Conservation (phyloP, 2,329 filamentous ascomycete species). For the Colletotrichum godetiae region DNA sequence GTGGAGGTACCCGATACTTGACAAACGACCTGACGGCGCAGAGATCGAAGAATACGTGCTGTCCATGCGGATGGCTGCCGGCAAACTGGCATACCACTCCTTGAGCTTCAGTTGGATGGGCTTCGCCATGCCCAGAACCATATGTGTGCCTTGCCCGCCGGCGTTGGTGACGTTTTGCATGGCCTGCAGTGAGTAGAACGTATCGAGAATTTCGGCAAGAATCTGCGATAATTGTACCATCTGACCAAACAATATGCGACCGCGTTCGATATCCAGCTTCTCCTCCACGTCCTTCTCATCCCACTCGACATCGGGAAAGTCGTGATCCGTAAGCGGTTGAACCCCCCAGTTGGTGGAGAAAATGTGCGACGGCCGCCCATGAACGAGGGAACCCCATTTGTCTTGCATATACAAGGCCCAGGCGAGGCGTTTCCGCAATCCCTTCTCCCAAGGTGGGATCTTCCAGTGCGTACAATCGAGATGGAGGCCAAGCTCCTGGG, state of each 20-base stretch:
- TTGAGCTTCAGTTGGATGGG: constrained; percentile 86
- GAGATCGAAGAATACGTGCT: constrained; percentile 56
- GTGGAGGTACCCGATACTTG: constrained; percentile 82
- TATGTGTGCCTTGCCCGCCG: constrained; percentile 75
- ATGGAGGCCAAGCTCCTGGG: constrained; percentile 88
- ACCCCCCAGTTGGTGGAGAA: constrained; percentile 82
- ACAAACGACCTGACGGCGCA: constrained; percentile 58
- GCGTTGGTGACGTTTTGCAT: constrained; percentile 75
- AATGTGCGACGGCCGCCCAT: constrained; percentile 85
- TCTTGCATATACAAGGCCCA: constrained; percentile 97
- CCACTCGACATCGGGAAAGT: constrained; percentile 80
- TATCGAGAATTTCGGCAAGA: constrained; percentile 83
- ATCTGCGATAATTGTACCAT: constrained; percentile 82
- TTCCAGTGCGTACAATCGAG: constrained; percentile 89
- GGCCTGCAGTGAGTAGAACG: constrained; percentile 84
- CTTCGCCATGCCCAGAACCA: constrained; percentile 81
- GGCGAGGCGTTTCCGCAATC: constrained; percentile 84
- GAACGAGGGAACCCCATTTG: constrained; percentile 87
- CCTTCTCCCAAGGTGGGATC: constrained; percentile 88
- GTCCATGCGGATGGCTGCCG: constrained; percentile 74
- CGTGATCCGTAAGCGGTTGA: constrained; percentile 68
- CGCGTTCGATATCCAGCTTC: constrained; percentile 73
- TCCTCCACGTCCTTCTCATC: constrained; percentile 72
- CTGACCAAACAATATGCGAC: constrained; percentile 77
- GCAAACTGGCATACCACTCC: constrained; percentile 83